Evolutionary conservation across 2,329 filamentous ascomycete genomes (phyloP).

Genomic region (Septoria linicola): DNA sequence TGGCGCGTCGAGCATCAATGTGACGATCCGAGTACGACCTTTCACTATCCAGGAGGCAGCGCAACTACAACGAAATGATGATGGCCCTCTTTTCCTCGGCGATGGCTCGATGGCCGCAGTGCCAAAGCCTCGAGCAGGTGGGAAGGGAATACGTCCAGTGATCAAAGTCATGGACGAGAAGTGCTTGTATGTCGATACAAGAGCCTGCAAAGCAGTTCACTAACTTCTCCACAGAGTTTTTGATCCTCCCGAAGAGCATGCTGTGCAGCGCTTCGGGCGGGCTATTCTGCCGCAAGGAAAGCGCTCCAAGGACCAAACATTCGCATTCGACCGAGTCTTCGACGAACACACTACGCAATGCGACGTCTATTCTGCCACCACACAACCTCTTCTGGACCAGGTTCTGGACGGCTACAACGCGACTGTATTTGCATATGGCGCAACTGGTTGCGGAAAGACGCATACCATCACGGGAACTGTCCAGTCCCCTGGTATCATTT

Average conservation of each 20-base stretch:
- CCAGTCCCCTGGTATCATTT: slow-evolving; percentile 95
- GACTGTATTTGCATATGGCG: slow-evolving; percentile 96
- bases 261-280: slow-evolving; percentile 81
- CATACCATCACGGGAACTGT: slow-evolving; percentile 90
- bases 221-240: slow-evolving; percentile 66
- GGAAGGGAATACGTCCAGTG: slow-evolving; percentile 83
- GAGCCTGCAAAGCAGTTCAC: not conserved
- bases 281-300: slow-evolving; percentile 76
- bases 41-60: slow-evolving; percentile 90
- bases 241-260: slow-evolving; percentile 92
- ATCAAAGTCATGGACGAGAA: slow-evolving; percentile 96
- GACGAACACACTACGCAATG: slow-evolving; percentile 90
- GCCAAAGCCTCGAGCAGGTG: slow-evolving; percentile 78
- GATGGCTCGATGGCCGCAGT: slow-evolving; percentile 90
- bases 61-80: slow-evolving; percentile 76
- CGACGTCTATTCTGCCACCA: slow-evolving; percentile 94
- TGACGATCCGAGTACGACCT: slow-evolving; percentile 61
- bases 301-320: slow-evolving; percentile 94
- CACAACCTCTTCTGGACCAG: slow-evolving; percentile 83
- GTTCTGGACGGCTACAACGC: slow-evolving; percentile 98
- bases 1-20: slow-evolving; percentile 52
- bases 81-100: slow-evolving; percentile 88
- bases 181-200: slow-evolving; percentile 69
- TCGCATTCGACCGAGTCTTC: slow-evolving; percentile 94
- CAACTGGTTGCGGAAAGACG: slow-evolving; percentile 96